Base-by-base conservation (phyloP, 192 early-diverging fungal genomes). In the Phlyctochytrium arcticum region DNA sequence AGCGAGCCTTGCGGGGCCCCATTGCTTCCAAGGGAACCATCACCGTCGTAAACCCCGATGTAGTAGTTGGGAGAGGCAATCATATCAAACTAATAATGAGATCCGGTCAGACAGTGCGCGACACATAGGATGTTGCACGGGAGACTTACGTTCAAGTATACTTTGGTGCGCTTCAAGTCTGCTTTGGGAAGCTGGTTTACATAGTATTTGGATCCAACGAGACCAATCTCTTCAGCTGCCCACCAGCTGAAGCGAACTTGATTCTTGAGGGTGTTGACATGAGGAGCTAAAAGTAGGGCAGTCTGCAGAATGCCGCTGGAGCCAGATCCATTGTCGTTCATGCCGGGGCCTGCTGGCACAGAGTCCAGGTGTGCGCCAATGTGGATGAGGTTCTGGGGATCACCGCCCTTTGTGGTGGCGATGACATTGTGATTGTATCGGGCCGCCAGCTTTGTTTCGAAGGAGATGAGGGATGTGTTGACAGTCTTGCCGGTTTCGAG, bases 261-360 rank as follows among this genome's bases (percentile, higher is more conserved):
- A 53, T 75, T 67, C 5, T 46, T n/a, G 61, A 71, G 42, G 35
- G 77, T 50, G 17, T 54, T 10, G n/a, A n/a, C n/a, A n/a, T n/a
- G n/a, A n/a, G n/a, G n/a, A n/a, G n/a, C n/a, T n/a, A n/a, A n/a
- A n/a, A n/a, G n/a, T 7, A 61, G 56, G 19, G 75, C 75, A 12
- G 77, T 32, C 60, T 77, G 72, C 8, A 80, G 53, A 12, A 75
- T 77, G 26, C 72, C 71, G 26, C 64, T 37, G 47, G 69, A 47
- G 10, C 79, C 79, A 15, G 79, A 80, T 10, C 70, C 75, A 42
- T 80, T 77, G 57, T 80, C 79, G 50, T 80, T 80, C 27, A 80
- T 68, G 33, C 78, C 78, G 15, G 78, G 72, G 27, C 78, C 78
- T 1, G 54, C 69, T 21, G 74, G 68, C 12, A 79, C 77, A 31